These are phyloP conservation scores for Penicillium cataractarum DNA, from an alignment of 495 filamentous ascomycete genomes.

Conservation along the genomic window DNA sequence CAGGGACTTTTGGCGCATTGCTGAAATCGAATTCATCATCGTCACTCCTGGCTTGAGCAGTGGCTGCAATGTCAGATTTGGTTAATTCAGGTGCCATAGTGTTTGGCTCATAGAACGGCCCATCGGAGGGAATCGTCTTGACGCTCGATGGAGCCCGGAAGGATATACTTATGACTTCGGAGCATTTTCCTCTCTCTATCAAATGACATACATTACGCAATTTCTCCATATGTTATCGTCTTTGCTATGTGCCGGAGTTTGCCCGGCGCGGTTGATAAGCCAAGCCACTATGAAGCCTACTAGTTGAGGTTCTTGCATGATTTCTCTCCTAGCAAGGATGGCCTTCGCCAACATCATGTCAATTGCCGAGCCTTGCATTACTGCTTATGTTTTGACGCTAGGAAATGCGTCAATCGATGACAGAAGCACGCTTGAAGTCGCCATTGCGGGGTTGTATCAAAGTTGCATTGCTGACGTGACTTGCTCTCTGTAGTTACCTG, in stretches of 20 bases:
- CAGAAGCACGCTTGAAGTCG: conserved; percentile 21
- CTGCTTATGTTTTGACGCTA: background rate
- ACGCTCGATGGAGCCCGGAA: no score
- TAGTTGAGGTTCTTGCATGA: no score
- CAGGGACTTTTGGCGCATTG: no score
- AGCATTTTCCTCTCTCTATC: background rate
- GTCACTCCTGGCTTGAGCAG: no score
- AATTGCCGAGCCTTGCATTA: background rate
- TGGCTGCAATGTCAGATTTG: no score
- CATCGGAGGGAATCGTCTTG: no score
- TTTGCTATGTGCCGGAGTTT: background rate
- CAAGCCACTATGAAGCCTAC: no score
- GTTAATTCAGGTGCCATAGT: no score
- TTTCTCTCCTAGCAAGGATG: background rate
- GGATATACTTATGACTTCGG: background rate
- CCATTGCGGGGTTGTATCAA: conserved; percentile 23
- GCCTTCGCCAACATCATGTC: background rate
- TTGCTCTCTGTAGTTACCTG: no score
- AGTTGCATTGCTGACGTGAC: conserved; percentile 33
- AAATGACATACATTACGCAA: background rate
- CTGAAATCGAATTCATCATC: no score
- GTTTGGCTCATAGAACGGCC: no score
- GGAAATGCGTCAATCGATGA: background rate
- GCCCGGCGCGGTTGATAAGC: background rate
- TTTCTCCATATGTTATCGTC: background rate